phyloP scores from a whole-genome alignment of 2,329 filamentous ascomycete genomes.

The Aspergillus fructus region DNA sequence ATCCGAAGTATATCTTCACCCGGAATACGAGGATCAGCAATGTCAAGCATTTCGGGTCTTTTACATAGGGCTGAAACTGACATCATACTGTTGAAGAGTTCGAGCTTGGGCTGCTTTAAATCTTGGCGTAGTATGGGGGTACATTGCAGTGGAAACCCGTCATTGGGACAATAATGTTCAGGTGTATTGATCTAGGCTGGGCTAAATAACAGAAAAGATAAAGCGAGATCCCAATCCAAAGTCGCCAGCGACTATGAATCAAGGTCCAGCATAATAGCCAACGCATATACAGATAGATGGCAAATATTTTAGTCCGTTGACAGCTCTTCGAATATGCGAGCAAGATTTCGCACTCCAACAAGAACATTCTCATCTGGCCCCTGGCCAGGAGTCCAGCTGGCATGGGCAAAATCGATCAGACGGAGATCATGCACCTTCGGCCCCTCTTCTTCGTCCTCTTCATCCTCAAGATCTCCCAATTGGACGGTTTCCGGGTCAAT shows the following conservation, averaged over 20 bases:
- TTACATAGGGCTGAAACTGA: neutral
- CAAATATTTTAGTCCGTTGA: conserved; percentile 28
- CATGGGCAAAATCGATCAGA: conserved; percentile 97
- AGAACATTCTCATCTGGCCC: conserved; percentile 85
- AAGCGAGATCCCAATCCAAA: neutral
- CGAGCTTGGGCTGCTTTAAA: neutral
- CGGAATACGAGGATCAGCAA: neutral
- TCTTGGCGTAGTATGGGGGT: too few relatives aligned
- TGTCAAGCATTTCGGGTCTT: neutral
- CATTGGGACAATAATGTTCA: neutral
- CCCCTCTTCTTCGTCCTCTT: conserved; percentile 55
- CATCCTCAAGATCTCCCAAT: conserved; percentile 50
- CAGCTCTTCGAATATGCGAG: conserved; percentile 69
- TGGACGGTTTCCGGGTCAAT: conserved; percentile 38
- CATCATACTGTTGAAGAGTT: neutral
- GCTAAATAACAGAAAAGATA: neutral
- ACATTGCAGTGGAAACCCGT: too few relatives aligned
- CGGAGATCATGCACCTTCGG: conserved; percentile 76
- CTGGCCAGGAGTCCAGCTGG: conserved; percentile 74
- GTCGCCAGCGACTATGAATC: conserved; percentile 29
- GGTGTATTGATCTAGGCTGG: conserved; percentile 2
- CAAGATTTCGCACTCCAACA: conserved; percentile 69
- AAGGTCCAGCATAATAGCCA: neutral
- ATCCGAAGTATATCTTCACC: neutral
- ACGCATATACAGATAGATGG: conserved; percentile 8